Percentiles rank a stretch among this genome's conserved stretches.
phyloP scores from a whole-genome alignment of 495 filamentous ascomycete genomes.

The Aspergillus homomorphus region DNA sequence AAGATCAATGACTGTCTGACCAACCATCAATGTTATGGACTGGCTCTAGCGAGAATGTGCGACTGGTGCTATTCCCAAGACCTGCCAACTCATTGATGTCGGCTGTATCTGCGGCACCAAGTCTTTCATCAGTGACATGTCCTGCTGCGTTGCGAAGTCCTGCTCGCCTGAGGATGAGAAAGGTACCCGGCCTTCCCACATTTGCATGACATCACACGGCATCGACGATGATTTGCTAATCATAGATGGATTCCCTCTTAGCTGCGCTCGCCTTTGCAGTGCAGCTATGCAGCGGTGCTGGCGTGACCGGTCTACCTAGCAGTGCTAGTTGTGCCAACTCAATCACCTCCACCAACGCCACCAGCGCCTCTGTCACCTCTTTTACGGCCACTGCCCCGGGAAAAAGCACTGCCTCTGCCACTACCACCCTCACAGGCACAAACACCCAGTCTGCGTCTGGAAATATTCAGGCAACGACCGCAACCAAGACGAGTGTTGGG shows the following conservation, averaged over 20 bases:
- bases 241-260: constrained; percentile 16
- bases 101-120: constrained; percentile 65
- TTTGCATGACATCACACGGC: too few species aligned
- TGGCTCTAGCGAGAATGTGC: constrained; percentile 52
- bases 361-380: constrained; percentile 3
- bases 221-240: not conserved
- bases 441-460: not conserved
- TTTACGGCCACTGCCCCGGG: not conserved
- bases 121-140: constrained; percentile 57
- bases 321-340: constrained; percentile 27
- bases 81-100: constrained; percentile 55
- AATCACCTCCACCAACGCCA: constrained; percentile 10
- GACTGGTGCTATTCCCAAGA: constrained; percentile 38
- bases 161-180: constrained; percentile 57
- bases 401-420: constrained; percentile 4
- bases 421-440: constrained; percentile 7
- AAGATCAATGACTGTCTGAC: not conserved
- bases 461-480: constrained; percentile 9
- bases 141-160: constrained; percentile 59
- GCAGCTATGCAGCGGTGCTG: constrained; percentile 45
- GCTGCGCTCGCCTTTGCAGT: constrained; percentile 50
- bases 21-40: constrained; percentile 3
- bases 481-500: constrained; percentile 13
- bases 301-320: constrained; percentile 39
- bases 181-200: constrained; percentile 33